phyloP scores from a whole-genome alignment of 345 rosid genomes.

The Lepidium didymum region DNA sequence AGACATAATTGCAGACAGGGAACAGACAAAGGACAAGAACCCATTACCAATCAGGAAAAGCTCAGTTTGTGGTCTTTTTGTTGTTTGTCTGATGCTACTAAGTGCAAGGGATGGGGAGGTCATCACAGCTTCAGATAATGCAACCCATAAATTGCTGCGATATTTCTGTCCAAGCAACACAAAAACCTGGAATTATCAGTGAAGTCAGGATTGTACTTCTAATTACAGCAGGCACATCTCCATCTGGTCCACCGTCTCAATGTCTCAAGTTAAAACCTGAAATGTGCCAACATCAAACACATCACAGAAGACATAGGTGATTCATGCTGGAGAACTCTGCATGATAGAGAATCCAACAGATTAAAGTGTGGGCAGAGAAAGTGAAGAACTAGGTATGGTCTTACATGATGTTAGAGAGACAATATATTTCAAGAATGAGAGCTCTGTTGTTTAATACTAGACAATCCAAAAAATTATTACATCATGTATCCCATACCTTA shows the following conservation, averaged over 20 bases:
- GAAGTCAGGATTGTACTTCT: slow-evolving; percentile 1
- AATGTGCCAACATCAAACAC: neutral
- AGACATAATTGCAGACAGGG: slow-evolving; percentile 18
- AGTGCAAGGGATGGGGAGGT: slow-evolving; percentile 20
- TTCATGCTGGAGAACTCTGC: neutral
- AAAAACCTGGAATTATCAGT: neutral
- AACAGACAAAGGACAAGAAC: slow-evolving; percentile 28
- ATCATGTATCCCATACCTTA: slow-evolving; percentile 10
- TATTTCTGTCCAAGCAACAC: neutral
- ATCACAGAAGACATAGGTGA: neutral
- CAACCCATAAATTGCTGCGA: neutral
- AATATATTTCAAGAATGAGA: slow-evolving; percentile 1
- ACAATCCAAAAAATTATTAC: slow-evolving; percentile 13
- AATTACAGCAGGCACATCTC: neutral
- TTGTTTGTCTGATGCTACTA: slow-evolving; percentile 5
- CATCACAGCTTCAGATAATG: slow-evolving; percentile 3
- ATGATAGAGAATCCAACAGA: neutral
- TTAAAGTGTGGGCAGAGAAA: neutral
- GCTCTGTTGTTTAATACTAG: slow-evolving; percentile 13
- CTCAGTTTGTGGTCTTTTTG: slow-evolving; percentile 13
- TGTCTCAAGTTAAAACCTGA: slow-evolving; percentile 6
- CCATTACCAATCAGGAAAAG: slow-evolving; percentile 15
- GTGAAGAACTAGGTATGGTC: slow-evolving; percentile 9
- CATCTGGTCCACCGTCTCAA: neutral
- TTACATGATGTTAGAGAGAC: slow-evolving; percentile 5